phyloP scores from a whole-genome alignment of 2,329 filamentous ascomycete species.

The Diaporthe nobilis region DNA sequence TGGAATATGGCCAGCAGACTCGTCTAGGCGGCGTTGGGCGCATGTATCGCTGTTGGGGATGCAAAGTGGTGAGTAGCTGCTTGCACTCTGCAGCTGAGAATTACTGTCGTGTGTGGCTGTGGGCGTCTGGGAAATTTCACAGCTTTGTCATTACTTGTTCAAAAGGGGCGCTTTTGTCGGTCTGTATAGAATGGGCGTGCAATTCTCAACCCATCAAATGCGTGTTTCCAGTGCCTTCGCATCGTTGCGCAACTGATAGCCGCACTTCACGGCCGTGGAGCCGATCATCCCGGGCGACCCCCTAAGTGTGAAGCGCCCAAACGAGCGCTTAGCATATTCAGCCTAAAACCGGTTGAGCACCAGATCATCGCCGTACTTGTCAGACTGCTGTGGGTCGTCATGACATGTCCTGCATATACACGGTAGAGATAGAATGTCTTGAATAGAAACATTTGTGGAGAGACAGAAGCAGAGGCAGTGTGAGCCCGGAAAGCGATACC shows the following conservation, averaged over 20 bases:
- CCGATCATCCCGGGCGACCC: not conserved
- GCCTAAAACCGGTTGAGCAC: not conserved
- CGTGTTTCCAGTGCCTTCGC: not conserved
- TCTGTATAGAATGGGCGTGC: too few species aligned
- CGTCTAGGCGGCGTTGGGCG: not conserved
- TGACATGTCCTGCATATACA: slow-evolving; percentile 13
- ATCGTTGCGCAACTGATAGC: not conserved
- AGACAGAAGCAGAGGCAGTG: not conserved
- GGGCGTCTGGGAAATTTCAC: not conserved
- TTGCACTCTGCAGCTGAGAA: not conserved
- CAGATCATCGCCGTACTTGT: slow-evolving; percentile 7
- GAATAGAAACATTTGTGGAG: slow-evolving; percentile 17
- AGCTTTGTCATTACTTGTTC: not conserved
- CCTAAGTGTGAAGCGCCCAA: not conserved
- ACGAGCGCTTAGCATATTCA: slow-evolving; percentile 14
- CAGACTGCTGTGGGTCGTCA: not conserved
- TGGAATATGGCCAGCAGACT: not conserved
- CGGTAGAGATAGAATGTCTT: not conserved
- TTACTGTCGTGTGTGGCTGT: not conserved
- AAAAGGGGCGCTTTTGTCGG: too few species aligned
- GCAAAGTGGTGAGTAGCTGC: not conserved
- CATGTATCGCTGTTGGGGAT: not conserved
- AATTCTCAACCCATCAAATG: too few species aligned
- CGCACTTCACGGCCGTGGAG: not conserved
- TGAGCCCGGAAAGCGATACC: not conserved